Base-by-base conservation (phyloP, 2,329 filamentous ascomycete genomes). In the Phialophora chinensis region DNA sequence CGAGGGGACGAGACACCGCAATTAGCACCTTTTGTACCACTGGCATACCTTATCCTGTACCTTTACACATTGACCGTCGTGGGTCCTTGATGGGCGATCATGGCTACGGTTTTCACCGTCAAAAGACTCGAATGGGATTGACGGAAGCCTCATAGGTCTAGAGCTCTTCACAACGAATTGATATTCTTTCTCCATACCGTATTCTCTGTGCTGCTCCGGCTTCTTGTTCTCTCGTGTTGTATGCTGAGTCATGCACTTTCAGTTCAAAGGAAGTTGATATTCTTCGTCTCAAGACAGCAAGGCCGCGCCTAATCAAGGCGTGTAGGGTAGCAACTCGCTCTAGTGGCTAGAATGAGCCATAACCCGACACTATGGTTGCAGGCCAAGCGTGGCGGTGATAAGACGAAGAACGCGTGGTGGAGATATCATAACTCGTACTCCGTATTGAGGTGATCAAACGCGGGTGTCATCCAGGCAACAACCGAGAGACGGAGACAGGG, bases 41-140 rank as follows among this genome's bases (percentile, higher is more conserved):
- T 52, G 49, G 23, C 49, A 52, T 52, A 29, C 23, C 38, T 23
- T 52, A 52, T 52, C 23, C 25, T 52, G 49, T 29, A 52, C 10
- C 20, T 52, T 12, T 27, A 52, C 49, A 10, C 20, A 4, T 52
- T 52, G 49, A 27, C 11, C 49, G 20, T 12, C 10, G 20, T 52
- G 3, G 49, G 25, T 52, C 23, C 23, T 52, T 52, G 8, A n/a
- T 20, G 20, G 20, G 23, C 4, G 6, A 27, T 11, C 20, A 17
- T 29, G 20, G 49, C 27, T 4, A 10, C 25, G 10, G 49, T 27
- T 17, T 52, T 27, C 20, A 52, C 14, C 11, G 27, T 27, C 49
- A 17, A 23, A 7, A 23, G 49, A 52, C 23, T 23, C 25, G 20
- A n/a, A 27, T 12, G 49, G 49, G 49, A 52, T 4, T 52, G 49